Evolutionary conservation across 208 protist species (phyloP).

Genomic region (Trypanosoma boissoni): DNA sequence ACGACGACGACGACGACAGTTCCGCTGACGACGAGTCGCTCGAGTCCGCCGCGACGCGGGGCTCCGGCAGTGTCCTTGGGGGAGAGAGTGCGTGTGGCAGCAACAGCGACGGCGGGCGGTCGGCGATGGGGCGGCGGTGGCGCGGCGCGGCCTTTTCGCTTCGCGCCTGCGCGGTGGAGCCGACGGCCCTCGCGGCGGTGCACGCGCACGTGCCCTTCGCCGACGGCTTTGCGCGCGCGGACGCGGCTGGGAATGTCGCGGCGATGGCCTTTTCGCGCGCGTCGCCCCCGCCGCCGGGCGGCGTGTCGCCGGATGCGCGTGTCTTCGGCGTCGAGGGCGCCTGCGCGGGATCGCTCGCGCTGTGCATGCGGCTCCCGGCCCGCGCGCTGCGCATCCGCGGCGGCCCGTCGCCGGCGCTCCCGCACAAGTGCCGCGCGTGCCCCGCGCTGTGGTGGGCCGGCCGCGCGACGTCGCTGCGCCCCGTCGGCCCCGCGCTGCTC

Average conservation of each 20-base stretch:
- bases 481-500: conserved; percentile 27
- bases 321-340: conserved; percentile 31
- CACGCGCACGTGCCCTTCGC: conserved; percentile 16
- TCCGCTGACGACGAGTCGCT: not conserved
- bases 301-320: not conserved
- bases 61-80: not conserved
- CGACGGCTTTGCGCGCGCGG: conserved; percentile 37
- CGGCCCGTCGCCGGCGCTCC: not conserved
- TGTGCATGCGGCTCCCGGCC: conserved; percentile 31
- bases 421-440: conserved; percentile 6
- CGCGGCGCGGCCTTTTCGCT: conserved; percentile 9
- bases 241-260: conserved; percentile 39
- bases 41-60: too few species aligned
- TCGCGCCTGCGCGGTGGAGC: conserved; percentile 20
- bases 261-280: conserved; percentile 23
- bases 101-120: not conserved
- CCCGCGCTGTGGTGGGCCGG: conserved; percentile 12
- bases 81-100: not conserved
- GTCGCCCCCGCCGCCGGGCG: not conserved
- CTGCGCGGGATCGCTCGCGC: conserved; percentile 8
- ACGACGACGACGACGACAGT: not conserved
- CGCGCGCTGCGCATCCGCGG: conserved; percentile 20
- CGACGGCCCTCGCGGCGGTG: conserved; percentile 11
- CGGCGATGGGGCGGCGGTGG: conserved; percentile 2
- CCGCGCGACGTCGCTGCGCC: conserved; percentile 16